A percentile compares a stretch with the other conserved stretches of the same genome.
These are phyloP conservation scores for Penicillium mononematosum DNA, from an alignment of 495 filamentous ascomycete genomes.

Conservation along the genomic window DNA sequence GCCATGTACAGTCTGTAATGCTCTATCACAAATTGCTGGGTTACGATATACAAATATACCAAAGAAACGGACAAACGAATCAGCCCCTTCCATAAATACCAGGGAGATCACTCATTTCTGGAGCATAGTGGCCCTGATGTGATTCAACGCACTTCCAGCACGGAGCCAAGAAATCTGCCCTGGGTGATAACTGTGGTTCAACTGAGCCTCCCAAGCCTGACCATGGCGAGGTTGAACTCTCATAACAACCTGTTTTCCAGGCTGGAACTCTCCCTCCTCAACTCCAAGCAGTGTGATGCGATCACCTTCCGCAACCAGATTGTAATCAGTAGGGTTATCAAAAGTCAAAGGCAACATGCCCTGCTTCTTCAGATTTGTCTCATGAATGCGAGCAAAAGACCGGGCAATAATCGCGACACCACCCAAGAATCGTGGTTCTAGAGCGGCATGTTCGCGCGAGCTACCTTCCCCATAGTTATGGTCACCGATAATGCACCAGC, in stretches of 20 bases:
- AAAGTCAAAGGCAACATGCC: too few relatives aligned
- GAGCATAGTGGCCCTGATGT: conserved; percentile 37
- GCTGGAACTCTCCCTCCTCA: conserved; percentile 23
- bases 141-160: conserved; percentile 25
- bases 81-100: too few relatives aligned
- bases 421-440: too few relatives aligned
- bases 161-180: conserved; percentile 17
- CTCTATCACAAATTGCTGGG: too few relatives aligned
- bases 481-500: too few relatives aligned
- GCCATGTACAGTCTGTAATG: too few relatives aligned
- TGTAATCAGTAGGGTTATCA: conserved; percentile 3
- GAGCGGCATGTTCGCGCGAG: too few relatives aligned
- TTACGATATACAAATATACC: too few relatives aligned
- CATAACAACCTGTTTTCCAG: conserved; percentile 20
- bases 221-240: conserved; percentile 17
- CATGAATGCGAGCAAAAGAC: too few relatives aligned
- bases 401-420: too few relatives aligned
- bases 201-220: conserved; percentile 19
- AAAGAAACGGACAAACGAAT: background rate
- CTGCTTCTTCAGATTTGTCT: too few relatives aligned
- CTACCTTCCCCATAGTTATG: too few relatives aligned
- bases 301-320: conserved; percentile 49
- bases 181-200: conserved; percentile 26
- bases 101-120: background rate
- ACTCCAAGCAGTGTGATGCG: conserved; percentile 24